phyloP scores from a whole-genome alignment of 257 asterid genomes.

The Craterostigma plantagineum region DNA sequence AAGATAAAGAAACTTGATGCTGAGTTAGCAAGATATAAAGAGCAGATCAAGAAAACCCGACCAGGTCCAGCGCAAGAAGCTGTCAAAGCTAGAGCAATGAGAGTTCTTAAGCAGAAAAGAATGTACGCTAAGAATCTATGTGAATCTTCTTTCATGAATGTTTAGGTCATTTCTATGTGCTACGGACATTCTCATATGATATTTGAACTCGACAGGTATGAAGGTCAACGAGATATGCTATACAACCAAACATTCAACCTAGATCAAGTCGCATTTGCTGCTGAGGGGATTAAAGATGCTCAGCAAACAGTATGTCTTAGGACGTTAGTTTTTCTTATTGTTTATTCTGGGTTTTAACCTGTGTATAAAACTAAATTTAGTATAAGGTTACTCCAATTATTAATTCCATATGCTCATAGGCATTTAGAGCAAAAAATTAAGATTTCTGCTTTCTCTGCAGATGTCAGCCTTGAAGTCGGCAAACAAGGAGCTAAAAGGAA shows the following conservation, averaged over 20 bases:
- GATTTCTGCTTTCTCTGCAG: slow-evolving; percentile 23
- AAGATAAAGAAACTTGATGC: slow-evolving; percentile 75
- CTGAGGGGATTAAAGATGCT: slow-evolving; percentile 97
- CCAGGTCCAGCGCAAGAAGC: slow-evolving; percentile 99
- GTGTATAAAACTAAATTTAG: neutral
- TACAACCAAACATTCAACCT: slow-evolving; percentile 87
- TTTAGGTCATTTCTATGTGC: neutral
- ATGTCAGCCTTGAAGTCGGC: slow-evolving; percentile 93
- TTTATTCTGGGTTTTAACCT: neutral
- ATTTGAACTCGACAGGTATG: slow-evolving; percentile 45
- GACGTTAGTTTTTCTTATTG: neutral
- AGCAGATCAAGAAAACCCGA: slow-evolving; percentile 82
- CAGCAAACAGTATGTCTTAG: slow-evolving; percentile 75
- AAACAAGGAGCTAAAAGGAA: slow-evolving; percentile 89
- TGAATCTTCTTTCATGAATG: neutral
- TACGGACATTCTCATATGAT: neutral
- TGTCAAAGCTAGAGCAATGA: slow-evolving; percentile 93
- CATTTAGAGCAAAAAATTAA: neutral
- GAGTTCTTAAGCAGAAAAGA: slow-evolving; percentile 86
- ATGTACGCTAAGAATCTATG: slow-evolving; percentile 29
- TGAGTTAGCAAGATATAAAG: slow-evolving; percentile 61
- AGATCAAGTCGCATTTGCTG: slow-evolving; percentile 93
- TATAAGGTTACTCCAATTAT: neutral
- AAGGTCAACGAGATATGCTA: slow-evolving; percentile 96
- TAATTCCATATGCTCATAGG: neutral